These are phyloP conservation scores for Orychophragmus violaceus DNA, from an alignment of 345 rosid genomes.

Conservation along the genomic window DNA sequence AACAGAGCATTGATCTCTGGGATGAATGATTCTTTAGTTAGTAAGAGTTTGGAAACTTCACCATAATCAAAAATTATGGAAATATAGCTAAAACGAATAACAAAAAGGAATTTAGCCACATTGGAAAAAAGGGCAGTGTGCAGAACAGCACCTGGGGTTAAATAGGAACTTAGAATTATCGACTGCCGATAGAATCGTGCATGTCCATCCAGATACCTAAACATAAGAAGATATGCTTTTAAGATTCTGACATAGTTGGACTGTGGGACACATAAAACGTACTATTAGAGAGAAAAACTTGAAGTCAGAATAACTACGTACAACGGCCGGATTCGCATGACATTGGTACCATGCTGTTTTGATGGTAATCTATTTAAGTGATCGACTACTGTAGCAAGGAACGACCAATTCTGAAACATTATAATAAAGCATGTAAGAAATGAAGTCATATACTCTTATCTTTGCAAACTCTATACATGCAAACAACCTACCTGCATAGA, in stretches of 20 bases:
- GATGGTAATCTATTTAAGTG: constrained; percentile 62
- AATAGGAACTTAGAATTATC: constrained; percentile 64
- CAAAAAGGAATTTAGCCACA: not conserved
- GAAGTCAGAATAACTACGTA: constrained; percentile 25
- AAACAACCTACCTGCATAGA: constrained; percentile 69
- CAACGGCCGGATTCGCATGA: constrained; percentile 87
- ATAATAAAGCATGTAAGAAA: constrained; percentile 14
- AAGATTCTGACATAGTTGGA: not conserved
- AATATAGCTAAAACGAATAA: not conserved
- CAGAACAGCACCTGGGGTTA: constrained; percentile 59
- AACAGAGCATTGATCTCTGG: constrained; percentile 81
- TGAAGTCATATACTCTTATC: not conserved
- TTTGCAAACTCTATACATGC: constrained; percentile 12
- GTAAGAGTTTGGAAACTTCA: constrained; percentile 9
- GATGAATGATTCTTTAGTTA: constrained; percentile 8
- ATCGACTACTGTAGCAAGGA: constrained; percentile 53
- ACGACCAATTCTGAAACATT: constrained; percentile 71
- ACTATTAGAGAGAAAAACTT: not conserved
- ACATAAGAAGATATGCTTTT: constrained; percentile 6
- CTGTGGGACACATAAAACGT: not conserved
- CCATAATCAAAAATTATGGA: not conserved
- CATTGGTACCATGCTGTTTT: constrained; percentile 76
- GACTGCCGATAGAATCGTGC: constrained; percentile 76
- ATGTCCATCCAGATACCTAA: constrained; percentile 80
- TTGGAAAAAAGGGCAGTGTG: not conserved